Percentiles rank a stretch among this genome's conserved stretches.
phyloP scores from a whole-genome alignment of 2,329 filamentous ascomycete genomes.

The Clarireedia monteithiana region DNA sequence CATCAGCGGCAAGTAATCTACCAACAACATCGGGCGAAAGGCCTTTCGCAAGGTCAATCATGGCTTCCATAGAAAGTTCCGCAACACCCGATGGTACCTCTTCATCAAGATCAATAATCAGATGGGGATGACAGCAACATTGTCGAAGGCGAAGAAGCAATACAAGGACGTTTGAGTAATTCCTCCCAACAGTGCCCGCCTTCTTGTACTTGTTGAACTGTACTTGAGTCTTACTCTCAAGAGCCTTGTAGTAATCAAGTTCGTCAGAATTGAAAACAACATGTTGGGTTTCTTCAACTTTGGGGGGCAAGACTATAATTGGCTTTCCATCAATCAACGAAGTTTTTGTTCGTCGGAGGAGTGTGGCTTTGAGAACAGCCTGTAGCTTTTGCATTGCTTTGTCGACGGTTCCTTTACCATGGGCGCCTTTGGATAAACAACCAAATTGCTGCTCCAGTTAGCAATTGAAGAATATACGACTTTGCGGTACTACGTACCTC shows the following conservation, averaged over 20 bases:
- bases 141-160: constrained; percentile 74
- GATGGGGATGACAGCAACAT: constrained; percentile 69
- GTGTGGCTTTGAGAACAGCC: constrained; percentile 67
- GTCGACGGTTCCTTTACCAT: constrained; percentile 16
- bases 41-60: constrained; percentile 53
- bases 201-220: constrained; percentile 72
- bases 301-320: constrained; percentile 60
- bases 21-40: constrained; percentile 53
- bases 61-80: constrained; percentile 21
- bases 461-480: constrained; percentile 11
- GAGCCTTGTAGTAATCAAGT: constrained; percentile 51
- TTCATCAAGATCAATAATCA: constrained; percentile 57
- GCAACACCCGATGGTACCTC: constrained; percentile 14
- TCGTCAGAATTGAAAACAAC: constrained; percentile 63
- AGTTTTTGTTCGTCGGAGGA: constrained; percentile 75
- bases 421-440: constrained; percentile 21
- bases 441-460: constrained; percentile 21
- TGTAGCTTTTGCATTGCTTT: constrained; percentile 64
- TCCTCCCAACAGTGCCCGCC: constrained; percentile 56
- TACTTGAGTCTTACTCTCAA: constrained; percentile 60
- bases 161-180: constrained; percentile 75
- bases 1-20: constrained; percentile 45
- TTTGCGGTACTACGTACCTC: constrained; percentile 32
- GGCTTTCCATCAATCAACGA: constrained; percentile 73
- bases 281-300: constrained; percentile 52